Base-by-base conservation (phyloP, 305 asterid species). In the Fraxinus albicans region DNA sequence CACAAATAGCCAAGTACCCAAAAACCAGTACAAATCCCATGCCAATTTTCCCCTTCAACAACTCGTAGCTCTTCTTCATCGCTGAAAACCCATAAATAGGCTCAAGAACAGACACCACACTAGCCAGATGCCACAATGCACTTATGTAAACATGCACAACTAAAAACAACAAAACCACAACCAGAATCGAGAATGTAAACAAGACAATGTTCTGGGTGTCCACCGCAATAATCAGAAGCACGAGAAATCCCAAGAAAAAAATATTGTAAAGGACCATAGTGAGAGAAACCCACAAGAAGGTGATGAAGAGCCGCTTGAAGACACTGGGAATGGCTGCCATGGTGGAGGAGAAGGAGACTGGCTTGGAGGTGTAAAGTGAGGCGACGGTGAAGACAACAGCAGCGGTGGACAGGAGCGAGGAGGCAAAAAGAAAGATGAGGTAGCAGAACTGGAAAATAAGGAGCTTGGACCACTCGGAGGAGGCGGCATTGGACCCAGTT, bases 401-500 rank as follows among this genome's bases (percentile, higher is more conserved):
- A n/a, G 60, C 60, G 60, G 60, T 50, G 60, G 60, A 50, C 60
- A 50, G 60, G 21, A 50, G 60, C 60, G 60, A 50, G 60, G 4
- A 50, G 60, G 60, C 60, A 50, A 50, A 50, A 50, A 76, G 77
- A 1, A 79, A 75, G 50, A 76, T 67, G 82, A 79, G 73, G 55
- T 76, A 40, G 77, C 82, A 79, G 82, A 50, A 27, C 77, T 79
- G 44, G 82, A 79, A 25, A 79, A 65, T 12, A 79, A 76, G 9
- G 77, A 79, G n/a, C 70, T 65, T 27, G 33, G 77, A 4, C 70
- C 92, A 89, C 63, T 86, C 87, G 42, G 60, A 50, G 60, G 60
- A 50, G 19, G 60, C 60, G 60, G 60, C 60, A 50, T 15, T 17
- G 21, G 60, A 50, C 60, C 60, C 60, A 50, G 60, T 15, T 50